Evolutionary conservation across 805 yeast genomes (phyloP).

Genomic region (Candida xiaguanensis): DNA sequence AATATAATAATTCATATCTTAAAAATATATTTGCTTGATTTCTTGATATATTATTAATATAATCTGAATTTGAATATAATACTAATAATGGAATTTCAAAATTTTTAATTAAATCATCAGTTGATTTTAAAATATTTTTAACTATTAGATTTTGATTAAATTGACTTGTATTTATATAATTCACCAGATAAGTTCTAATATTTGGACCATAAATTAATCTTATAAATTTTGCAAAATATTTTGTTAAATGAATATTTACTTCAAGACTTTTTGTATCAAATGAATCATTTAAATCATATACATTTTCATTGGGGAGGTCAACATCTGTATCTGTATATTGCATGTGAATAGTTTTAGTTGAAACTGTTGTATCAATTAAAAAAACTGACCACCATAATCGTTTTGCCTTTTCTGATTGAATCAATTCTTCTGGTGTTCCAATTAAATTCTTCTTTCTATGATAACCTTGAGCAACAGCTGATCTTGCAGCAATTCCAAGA

Average conservation of each 20-base stretch:
- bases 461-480: constrained; percentile 34
- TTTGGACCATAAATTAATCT: constrained; percentile 38
- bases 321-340: constrained; percentile 43
- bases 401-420: constrained; percentile 25
- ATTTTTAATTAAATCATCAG: constrained; percentile 25
- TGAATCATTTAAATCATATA: constrained; percentile 22
- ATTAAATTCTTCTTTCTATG: constrained; percentile 20
- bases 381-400: constrained; percentile 43
- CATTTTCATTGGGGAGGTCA: constrained; percentile 36
- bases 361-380: constrained; percentile 38
- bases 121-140: constrained; percentile 25
- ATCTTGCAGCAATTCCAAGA: constrained; percentile 37
- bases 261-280: constrained; percentile 30
- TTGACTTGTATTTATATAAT: constrained; percentile 38
- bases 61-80: constrained; percentile 9
- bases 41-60: constrained; percentile 18
- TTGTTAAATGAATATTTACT: constrained; percentile 36
- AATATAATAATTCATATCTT: constrained; percentile 32
- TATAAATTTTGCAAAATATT: constrained; percentile 33
- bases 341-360: constrained; percentile 38
- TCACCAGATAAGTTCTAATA: constrained; percentile 34
- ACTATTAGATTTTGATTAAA: constrained; percentile 34
- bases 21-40: constrained; percentile 31
- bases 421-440: not conserved
- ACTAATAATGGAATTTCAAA: constrained; percentile 29